Evolutionary conservation across 768 basidiomycete genomes (phyloP).

Genomic region (Mycena galericulata): DNA sequence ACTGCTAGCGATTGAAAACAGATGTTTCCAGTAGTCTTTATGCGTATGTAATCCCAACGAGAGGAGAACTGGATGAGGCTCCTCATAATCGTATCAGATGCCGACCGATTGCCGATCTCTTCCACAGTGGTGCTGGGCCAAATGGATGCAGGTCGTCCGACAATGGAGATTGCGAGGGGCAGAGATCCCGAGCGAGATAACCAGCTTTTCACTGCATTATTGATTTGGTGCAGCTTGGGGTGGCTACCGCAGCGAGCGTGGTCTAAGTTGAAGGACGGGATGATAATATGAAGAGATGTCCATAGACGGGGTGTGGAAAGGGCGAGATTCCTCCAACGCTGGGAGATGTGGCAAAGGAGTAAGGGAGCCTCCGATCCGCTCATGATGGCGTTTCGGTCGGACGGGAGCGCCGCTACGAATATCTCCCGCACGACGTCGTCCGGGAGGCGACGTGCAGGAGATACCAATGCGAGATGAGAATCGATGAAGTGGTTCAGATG

Average conservation of each 20-base stretch:
- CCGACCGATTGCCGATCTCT: too few species aligned
- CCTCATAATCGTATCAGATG: neutral
- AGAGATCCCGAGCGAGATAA: constrained; percentile 9
- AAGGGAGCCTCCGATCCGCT: neutral
- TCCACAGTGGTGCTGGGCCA: too few species aligned
- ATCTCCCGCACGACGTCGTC: constrained; percentile 12
- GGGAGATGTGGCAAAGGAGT: constrained; percentile 3
- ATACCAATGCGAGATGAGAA: constrained; percentile 4
- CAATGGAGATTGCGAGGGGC: constrained; percentile 8
- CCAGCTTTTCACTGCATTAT: neutral
- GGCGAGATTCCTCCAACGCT: neutral
- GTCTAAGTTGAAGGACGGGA: too few species aligned
- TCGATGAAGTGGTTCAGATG: constrained; percentile 2
- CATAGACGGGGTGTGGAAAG: constrained; percentile 13
- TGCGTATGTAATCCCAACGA: neutral
- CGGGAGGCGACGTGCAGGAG: constrained; percentile 10
- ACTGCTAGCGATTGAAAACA: neutral
- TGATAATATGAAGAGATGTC: constrained; percentile 1
- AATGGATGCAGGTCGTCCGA: too few species aligned
- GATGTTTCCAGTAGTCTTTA: neutral
- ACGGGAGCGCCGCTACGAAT: neutral
- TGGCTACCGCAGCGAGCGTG: too few species aligned
- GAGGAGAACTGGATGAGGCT: neutral
- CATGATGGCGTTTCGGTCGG: neutral
- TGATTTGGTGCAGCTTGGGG: neutral